Conservation (phyloP, 2,329 filamentous ascomycete species). For the Fusarium nematophilum region DNA sequence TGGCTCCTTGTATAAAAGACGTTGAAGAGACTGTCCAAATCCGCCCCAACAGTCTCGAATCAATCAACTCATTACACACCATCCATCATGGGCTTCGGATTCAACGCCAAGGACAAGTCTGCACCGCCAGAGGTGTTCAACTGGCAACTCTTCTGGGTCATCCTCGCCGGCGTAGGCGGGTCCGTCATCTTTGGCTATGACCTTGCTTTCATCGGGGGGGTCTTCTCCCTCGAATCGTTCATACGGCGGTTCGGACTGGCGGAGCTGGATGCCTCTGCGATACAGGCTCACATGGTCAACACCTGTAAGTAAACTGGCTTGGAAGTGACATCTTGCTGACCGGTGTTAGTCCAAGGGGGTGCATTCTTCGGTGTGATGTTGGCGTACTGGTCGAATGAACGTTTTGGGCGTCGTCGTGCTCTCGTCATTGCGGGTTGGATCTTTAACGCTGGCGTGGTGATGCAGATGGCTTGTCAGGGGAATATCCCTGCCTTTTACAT, state of each 20-base stretch:
- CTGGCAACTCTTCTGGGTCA: slow-evolving; percentile 42
- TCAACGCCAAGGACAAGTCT: neutral
- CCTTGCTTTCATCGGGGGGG: slow-evolving; percentile 38
- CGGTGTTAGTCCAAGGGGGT: slow-evolving; percentile 56
- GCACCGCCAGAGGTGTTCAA: slow-evolving; percentile 38
- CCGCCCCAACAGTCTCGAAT: neutral
- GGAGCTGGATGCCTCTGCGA: neutral
- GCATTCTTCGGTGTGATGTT: slow-evolving; percentile 66
- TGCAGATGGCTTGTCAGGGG: slow-evolving; percentile 58
- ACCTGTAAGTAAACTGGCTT: too few relatives aligned
- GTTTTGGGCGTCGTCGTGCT: slow-evolving; percentile 63
- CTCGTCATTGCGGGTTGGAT: slow-evolving; percentile 63
- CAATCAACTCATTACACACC: neutral
- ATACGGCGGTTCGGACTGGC: slow-evolving; percentile 23
- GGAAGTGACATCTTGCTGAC: neutral
- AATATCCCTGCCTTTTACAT: slow-evolving; percentile 66
- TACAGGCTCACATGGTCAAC: neutral
- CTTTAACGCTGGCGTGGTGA: slow-evolving; percentile 60
- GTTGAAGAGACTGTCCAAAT: too few relatives aligned
- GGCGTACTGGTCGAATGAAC: slow-evolving; percentile 66
- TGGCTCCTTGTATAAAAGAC: neutral
- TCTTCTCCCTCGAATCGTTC: slow-evolving; percentile 34
- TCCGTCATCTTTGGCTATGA: slow-evolving; percentile 42
- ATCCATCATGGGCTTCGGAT: neutral
- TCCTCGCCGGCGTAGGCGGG: slow-evolving; percentile 40